Conservation (phyloP, 2,329 filamentous ascomycete genomes). For the Aurifilum marmelostoma region DNA sequence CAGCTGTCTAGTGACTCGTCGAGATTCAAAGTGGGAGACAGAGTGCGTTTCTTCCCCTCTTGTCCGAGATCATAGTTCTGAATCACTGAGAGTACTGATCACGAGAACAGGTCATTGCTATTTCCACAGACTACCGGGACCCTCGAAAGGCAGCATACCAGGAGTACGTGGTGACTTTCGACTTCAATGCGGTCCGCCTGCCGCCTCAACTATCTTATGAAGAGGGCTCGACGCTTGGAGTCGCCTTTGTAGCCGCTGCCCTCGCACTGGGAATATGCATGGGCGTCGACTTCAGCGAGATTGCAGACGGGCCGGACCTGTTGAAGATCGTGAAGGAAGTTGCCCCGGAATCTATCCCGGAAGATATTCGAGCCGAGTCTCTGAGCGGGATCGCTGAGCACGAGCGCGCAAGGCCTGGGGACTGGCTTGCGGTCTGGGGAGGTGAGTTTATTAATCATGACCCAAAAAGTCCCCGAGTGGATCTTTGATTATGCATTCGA, state of each 20-base stretch:
- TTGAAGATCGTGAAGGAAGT: conserved; percentile 52
- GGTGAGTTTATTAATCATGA: conserved; percentile 44
- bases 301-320: conserved; percentile 62
- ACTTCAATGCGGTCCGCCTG: conserved; percentile 67
- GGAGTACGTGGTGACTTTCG: conserved; percentile 66
- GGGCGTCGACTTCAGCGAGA: conserved; percentile 64
- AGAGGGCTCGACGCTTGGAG: conserved; percentile 66
- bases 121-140: conserved; percentile 76
- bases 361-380: conserved; percentile 66
- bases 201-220: conserved; percentile 56
- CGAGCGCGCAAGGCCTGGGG: conserved; percentile 61
- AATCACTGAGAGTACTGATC: too few relatives aligned
- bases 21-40: conserved; percentile 60
- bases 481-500: not conserved
- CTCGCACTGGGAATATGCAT: conserved; percentile 71
- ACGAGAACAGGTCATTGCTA: conserved; percentile 61
- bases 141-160: conserved; percentile 73
- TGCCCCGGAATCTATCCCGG: conserved; percentile 52
- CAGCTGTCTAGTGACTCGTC: conserved; percentile 45
- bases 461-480: too few relatives aligned
- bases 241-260: conserved; percentile 71
- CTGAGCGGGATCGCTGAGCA: conserved; percentile 54
- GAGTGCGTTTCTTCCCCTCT: conserved; percentile 39
- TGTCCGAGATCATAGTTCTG: too few relatives aligned
- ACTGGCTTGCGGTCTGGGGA: conserved; percentile 77